These are phyloP conservation scores for Irpex rosettiformis DNA, from an alignment of 1,284 basidiomycete species.

Conservation along the genomic window DNA sequence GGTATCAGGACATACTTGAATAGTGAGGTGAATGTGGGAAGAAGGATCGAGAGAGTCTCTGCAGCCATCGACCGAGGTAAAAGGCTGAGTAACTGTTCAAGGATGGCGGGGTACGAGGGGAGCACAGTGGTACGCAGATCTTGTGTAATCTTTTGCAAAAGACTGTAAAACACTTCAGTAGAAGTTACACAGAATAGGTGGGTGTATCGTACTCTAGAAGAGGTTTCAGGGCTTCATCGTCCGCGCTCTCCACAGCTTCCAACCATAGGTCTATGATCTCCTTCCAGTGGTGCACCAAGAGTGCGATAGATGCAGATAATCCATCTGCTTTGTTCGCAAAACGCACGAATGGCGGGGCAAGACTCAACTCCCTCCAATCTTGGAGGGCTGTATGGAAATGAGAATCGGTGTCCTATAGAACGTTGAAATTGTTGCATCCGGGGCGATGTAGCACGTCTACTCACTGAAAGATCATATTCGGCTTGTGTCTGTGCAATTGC, in stretches of 20 bases:
- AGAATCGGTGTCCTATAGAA: slow-evolving; percentile 62
- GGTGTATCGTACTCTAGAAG: slow-evolving; percentile 76
- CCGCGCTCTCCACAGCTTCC: slow-evolving; percentile 46
- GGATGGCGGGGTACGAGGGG: slow-evolving; percentile 53
- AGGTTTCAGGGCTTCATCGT: slow-evolving; percentile 66
- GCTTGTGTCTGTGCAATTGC: slow-evolving; percentile 53
- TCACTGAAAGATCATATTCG: slow-evolving; percentile 59
- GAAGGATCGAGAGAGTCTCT: slow-evolving; percentile 57
- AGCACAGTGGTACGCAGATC: slow-evolving; percentile 71
- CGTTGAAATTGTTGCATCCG: background rate
- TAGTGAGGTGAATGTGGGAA: slow-evolving; percentile 60
- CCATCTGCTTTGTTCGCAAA: slow-evolving; percentile 61
- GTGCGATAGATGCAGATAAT: slow-evolving; percentile 74
- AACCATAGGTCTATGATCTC: slow-evolving; percentile 65
- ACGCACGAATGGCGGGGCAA: slow-evolving; percentile 71
- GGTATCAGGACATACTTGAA: slow-evolving; percentile 73
- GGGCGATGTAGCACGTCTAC: slow-evolving; percentile 17
- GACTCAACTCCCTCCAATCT: slow-evolving; percentile 77
- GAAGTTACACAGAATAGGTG: slow-evolving; percentile 14
- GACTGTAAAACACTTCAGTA: slow-evolving; percentile 36
- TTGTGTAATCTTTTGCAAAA: slow-evolving; percentile 71
- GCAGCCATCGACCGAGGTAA: slow-evolving; percentile 56
- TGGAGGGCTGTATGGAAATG: slow-evolving; percentile 68
- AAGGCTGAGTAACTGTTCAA: slow-evolving; percentile 51
- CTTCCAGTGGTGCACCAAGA: slow-evolving; percentile 78